These are phyloP conservation scores for Penicillium sclerotigenum DNA, from an alignment of 2,329 filamentous ascomycete species.

Conservation along the genomic window DNA sequence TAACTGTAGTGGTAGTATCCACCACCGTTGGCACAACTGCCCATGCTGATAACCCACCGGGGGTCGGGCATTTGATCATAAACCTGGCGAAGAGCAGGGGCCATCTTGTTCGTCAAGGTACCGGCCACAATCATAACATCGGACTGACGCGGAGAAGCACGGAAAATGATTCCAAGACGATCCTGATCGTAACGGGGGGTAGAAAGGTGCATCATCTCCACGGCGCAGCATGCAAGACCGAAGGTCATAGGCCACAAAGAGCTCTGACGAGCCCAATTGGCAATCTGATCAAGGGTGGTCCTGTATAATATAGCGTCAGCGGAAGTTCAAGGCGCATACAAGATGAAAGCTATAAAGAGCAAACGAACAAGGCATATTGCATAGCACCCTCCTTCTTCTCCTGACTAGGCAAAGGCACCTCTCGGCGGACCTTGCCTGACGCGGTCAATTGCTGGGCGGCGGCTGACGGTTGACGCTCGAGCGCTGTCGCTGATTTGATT, in stretches of 20 bases:
- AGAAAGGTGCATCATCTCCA: conserved; percentile 94
- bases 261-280: conserved; percentile 84
- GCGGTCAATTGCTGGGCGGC: conserved; percentile 35
- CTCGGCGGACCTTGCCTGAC: conserved; percentile 45
- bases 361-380: conserved; percentile 50
- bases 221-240: conserved; percentile 82
- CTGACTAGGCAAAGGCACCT: conserved; percentile 50
- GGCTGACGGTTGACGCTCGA: conserved; percentile 36
- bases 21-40: conserved; percentile 79
- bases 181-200: conserved; percentile 89
- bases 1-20: conserved; percentile 90
- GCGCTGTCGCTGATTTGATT: conserved; percentile 42
- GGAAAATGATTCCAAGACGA: conserved; percentile 82
- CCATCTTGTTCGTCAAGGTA: conserved; percentile 93
- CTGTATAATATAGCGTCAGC: conserved; percentile 21
- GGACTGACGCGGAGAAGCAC: conserved; percentile 77
- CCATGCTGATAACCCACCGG: conserved; percentile 84
- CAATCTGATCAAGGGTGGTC: conserved; percentile 63
- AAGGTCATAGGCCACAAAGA: conserved; percentile 93
- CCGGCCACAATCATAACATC: conserved; percentile 91
- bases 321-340: neutral
- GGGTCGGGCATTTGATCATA: conserved; percentile 96
- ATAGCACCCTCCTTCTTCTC: conserved; percentile 51
- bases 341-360: neutral
- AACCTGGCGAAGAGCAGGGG: conserved; percentile 78